Evolutionary conservation across 2,329 filamentous ascomycete species (phyloP), one percentile per base, ranked within the genome.

Genomic region (Colletotrichum sp.): DNA sequence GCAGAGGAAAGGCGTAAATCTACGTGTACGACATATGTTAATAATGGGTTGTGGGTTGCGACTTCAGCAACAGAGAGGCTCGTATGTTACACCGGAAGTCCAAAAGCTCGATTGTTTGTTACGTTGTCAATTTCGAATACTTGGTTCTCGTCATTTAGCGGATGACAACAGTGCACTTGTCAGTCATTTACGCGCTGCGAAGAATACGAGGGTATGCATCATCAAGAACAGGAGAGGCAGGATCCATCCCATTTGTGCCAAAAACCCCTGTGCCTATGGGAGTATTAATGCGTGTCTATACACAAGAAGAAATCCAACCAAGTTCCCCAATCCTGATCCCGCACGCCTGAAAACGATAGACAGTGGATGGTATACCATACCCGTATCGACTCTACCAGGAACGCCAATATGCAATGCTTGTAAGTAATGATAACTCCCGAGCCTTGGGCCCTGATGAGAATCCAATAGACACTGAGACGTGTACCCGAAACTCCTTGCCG

Each of bases 1-100:
- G 80, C 13, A 84, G 86, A 64, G 82, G 81, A 36, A 83, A 81
- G 55, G 65, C 38, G 30, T 63, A 36, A 62, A 36, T 14, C n/a
- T 24, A 13, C 43, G 9, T 21, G 18, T 14, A 14, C 26, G 9
- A n/a, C 9, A 67, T n/a, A 16, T 36, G 18, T 58, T 58, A 26
- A 24, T 24, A 36, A 63, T 32, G 59, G 28, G 32, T 36, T 18
- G 56, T 32, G 16, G 16, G 30, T 32, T 59, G 56, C 56, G 26
- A 32, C n/a, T 30, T 18, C 30, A 30, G 56, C 56, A 32, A 30
- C 21, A 30, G 24, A 28, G 56, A 18, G 16, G 21, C 26, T 28
- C 56, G 16, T 59, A n/a, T 32, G n/a, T 59, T 30, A n/a, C 26
- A 28, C 7, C 30, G 56, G 28, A 16, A 13, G 56, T 59, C 56